phyloP scores from a whole-genome alignment of 306 rosid species.

The Biancaea sappan region DNA sequence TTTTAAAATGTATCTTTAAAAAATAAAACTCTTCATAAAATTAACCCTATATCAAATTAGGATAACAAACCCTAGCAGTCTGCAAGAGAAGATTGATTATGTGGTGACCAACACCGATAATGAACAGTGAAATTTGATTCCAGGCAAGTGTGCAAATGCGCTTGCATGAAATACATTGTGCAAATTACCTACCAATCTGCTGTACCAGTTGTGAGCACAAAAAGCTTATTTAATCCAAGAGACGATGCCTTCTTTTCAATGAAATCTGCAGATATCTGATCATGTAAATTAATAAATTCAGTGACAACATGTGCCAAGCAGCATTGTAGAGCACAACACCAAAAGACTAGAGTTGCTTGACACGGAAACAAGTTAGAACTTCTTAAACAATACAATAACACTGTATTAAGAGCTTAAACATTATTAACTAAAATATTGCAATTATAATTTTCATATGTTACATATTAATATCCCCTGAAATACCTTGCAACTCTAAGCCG shows the following conservation, averaged over 20 bases:
- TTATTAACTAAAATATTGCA: no score
- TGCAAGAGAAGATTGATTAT: no score
- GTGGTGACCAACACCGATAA: neutral
- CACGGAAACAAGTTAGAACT: no score
- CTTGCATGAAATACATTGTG: neutral
- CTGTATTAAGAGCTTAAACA: no score
- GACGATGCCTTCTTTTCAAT: conserved; percentile 76
- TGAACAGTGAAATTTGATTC: neutral
- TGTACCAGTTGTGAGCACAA: conserved; percentile 76
- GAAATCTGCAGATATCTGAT: conserved; percentile 54
- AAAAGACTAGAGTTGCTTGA: neutral
- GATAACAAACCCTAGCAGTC: no score
- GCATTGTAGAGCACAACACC: neutral
- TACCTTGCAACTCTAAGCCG: no score
- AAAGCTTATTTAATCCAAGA: conserved; percentile 64
- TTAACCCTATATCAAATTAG: no score
- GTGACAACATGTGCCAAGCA: neutral
- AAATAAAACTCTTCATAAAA: no score
- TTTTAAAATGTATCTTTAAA: neutral
- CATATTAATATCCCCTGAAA: no score
- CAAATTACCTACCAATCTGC: conserved; percentile 67
- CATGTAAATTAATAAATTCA: neutral
- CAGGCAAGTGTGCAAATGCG: neutral
- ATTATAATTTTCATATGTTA: no score
- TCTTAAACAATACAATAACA: no score